A percentile compares a stretch with the other conserved stretches of the same genome.
Evolutionary conservation across 163 green algal species (phyloP).

Genomic region (Scenedesmus sp.): DNA sequence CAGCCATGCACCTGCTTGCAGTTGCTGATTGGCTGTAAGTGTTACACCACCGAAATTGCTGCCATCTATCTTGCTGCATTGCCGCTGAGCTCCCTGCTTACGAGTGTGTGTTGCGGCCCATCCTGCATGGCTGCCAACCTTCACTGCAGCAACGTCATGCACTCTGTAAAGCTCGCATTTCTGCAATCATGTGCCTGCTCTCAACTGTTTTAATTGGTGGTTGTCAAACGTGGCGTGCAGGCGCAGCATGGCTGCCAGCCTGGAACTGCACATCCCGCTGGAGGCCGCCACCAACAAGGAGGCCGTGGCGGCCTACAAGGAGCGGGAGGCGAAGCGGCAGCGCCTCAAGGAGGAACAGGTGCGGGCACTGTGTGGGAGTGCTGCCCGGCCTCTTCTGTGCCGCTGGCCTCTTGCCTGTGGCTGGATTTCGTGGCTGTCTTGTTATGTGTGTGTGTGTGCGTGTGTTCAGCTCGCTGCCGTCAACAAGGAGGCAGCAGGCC

Average conservation of each 20-base stretch:
- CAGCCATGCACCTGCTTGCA: too few species aligned
- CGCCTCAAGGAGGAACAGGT: constrained; percentile 75
- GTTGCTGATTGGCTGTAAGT: too few species aligned
- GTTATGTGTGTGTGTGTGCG: not conserved
- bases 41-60: too few species aligned
- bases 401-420: not conserved
- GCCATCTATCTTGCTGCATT: too few species aligned
- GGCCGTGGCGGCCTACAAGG: constrained; percentile 81
- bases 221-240: not conserved
- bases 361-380: not conserved
- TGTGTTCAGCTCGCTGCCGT: not conserved
- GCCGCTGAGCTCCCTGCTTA: too few species aligned
- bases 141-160: not conserved
- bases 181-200: too few species aligned
- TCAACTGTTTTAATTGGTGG: too few species aligned
- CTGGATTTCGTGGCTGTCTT: not conserved
- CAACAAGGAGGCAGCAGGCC: not conserved
- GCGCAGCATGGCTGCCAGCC: constrained; percentile 57
- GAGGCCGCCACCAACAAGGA: constrained; percentile 90
- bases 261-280: constrained; percentile 90
- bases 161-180: too few species aligned
- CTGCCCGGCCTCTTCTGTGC: not conserved
- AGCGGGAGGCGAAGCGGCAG: constrained; percentile 83
- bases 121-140: too few species aligned
- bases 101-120: too few species aligned